These are phyloP conservation scores for Acanthamoeba castellanii DNA, from an alignment of 208 protist species.

Conservation along the genomic window DNA sequence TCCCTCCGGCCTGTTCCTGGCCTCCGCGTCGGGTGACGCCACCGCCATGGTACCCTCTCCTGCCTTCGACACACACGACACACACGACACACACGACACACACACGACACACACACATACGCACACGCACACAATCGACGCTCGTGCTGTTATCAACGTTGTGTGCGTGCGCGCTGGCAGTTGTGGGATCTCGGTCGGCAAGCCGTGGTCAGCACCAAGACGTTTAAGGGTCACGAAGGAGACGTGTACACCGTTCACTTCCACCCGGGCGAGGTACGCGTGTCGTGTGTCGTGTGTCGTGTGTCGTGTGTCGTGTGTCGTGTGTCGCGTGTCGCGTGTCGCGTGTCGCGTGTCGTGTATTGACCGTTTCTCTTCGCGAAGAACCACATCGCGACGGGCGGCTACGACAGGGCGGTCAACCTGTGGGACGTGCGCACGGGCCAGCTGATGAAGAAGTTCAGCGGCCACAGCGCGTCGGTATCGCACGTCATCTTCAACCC, in stretches of 20 bases:
- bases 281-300: not conserved
- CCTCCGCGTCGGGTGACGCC: constrained; percentile 82
- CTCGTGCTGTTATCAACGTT: not conserved
- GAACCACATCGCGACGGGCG: constrained; percentile 85
- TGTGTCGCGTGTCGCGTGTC: not conserved
- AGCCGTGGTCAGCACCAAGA: constrained; percentile 32
- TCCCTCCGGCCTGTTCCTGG: constrained; percentile 62
- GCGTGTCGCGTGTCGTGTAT: not conserved
- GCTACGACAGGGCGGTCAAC: constrained; percentile 86
- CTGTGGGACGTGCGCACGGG: constrained; percentile 86
- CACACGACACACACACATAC: no score
- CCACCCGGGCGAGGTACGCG: constrained; percentile 78
- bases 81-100: no score
- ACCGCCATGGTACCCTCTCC: constrained; percentile 73
- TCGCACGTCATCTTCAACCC: constrained; percentile 87
- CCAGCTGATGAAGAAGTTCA: constrained; percentile 80
- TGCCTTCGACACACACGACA: not conserved
- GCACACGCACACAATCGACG: no score
- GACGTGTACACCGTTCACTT: constrained; percentile 88
- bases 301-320: not conserved
- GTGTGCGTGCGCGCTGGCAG: not conserved
- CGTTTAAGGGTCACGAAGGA: constrained; percentile 82
- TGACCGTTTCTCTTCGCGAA: not conserved
- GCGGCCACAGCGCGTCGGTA: constrained; percentile 84
- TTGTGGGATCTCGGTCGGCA: constrained; percentile 42